Percentiles rank a stretch among this genome's conserved stretches.
Evolutionary conservation across 805 yeast species (phyloP).

Genomic region (Ogataea nitratoaversa): DNA sequence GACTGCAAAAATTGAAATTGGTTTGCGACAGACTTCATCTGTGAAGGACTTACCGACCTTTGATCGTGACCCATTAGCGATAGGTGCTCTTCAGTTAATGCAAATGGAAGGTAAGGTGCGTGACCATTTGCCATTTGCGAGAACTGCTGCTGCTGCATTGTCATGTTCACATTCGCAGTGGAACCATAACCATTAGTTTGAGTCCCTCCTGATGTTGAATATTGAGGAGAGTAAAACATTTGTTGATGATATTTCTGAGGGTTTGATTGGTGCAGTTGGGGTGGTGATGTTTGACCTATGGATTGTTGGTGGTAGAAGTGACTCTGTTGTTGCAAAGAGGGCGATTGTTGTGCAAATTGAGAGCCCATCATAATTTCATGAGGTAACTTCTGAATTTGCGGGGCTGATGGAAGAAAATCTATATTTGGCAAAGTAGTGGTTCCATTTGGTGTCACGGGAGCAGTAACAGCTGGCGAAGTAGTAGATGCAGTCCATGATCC

Average conservation of each 20-base stretch:
- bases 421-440: not conserved
- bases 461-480: not conserved
- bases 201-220: not conserved
- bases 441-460: not conserved
- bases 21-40: not conserved
- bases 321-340: not conserved
- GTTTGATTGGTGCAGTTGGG: constrained; percentile 1
- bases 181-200: too few species aligned
- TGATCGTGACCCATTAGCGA: constrained; percentile 16
- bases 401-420: not conserved
- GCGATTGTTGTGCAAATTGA: not conserved
- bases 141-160: not conserved
- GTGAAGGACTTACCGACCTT: not conserved
- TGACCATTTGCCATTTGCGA: not conserved
- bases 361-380: not conserved
- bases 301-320: not conserved
- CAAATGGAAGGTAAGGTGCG: constrained; percentile 10
- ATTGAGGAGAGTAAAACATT: not conserved
- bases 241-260: not conserved
- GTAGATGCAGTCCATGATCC: constrained; percentile 1
- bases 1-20: too few species aligned
- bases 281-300: not conserved
- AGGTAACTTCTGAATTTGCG: not conserved
- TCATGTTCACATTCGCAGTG: too few species aligned
- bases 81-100: constrained; percentile 38